These are phyloP conservation scores for Penicillium coffeae DNA, from an alignment of 495 filamentous ascomycete genomes.

Conservation along the genomic window DNA sequence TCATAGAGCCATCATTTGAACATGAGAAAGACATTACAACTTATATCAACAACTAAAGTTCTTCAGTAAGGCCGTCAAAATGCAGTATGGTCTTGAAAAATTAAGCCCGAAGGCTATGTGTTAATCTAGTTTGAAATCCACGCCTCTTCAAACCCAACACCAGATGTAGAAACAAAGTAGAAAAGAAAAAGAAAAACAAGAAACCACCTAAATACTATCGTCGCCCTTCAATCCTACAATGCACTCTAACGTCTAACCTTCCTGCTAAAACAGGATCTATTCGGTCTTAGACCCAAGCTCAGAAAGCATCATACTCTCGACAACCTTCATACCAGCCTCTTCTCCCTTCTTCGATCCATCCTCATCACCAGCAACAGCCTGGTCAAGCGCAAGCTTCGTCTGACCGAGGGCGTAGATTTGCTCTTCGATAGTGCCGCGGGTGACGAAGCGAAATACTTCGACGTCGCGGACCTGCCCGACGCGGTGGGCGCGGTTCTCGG, in stretches of 20 bases:
- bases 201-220: neutral
- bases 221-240: neutral
- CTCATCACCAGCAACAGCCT: slow-evolving; percentile 68
- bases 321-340: slow-evolving; percentile 55
- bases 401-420: slow-evolving; percentile 85
- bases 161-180: neutral
- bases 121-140: neutral
- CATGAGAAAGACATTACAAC: too few relatives aligned
- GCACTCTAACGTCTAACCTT: too few relatives aligned
- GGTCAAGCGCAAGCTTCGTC: slow-evolving; percentile 89
- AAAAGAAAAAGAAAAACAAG: neutral
- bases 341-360: slow-evolving; percentile 49
- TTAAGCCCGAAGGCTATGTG: neutral
- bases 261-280: too few relatives aligned
- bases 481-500: slow-evolving; percentile 92
- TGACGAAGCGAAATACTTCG: slow-evolving; percentile 80
- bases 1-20: too few relatives aligned
- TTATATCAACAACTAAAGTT: too few relatives aligned
- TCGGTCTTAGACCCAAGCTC: slow-evolving; percentile 26
- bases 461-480: slow-evolving; percentile 88
- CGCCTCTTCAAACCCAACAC: neutral
- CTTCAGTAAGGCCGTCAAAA: neutral
- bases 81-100: neutral
- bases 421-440: slow-evolving; percentile 82
- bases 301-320: slow-evolving; percentile 59